Evolutionary conservation across 2,329 filamentous ascomycete species (phyloP), one percentile per base, ranked within the genome.

Genomic region (Cercospora sp.): DNA sequence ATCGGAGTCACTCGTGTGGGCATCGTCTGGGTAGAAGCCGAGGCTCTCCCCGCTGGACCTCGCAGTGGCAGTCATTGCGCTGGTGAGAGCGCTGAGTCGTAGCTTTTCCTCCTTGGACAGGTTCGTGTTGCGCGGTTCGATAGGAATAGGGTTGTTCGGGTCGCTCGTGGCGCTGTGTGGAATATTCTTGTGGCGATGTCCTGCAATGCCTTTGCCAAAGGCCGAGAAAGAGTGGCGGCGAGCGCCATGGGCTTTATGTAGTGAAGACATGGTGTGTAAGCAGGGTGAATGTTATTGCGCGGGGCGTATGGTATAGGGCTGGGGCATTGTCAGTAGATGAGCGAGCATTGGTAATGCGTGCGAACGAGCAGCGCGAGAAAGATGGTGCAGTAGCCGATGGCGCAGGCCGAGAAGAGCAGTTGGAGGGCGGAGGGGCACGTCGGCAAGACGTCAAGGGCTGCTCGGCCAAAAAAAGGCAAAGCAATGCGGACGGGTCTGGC

Each of bases 101-200:
- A 74, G 51, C 65, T 73, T 64, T 60, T 68, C 64, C 30, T 73
- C 69, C 67, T 70, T 53, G 26, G 71, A 67, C 66, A 69, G 64
- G 42, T 66, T 36, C 67, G 69, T 72, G 18, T 67, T 62, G 48
- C 72, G 70, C 3, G 83, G 82, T 70, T 83, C 81, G 48, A 70
- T 73, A 53, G 83, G 82, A 18, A 84, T 81, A 1, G 82, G 81
- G 69, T 83, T 80, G 74, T 81, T 70, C 0, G 82, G 82, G 70
- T 83, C 81, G 57, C 82, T 83, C 55, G 81, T 83, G 3, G 78
- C 72, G 45, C 77, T 79, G 65, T 77, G 76, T 33, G 82, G 82
- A 55, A 83, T 79, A 66, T 72, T 76, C 62, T 74, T 76, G 62
- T 80, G 78, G 62, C 72, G 75, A 68, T 77, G 77, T 31, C 67